Percentiles rank a stretch among this genome's conserved stretches.
Conservation (phyloP, 2,329 filamentous ascomycete species). For the Xylariaceae sp. region DNA sequence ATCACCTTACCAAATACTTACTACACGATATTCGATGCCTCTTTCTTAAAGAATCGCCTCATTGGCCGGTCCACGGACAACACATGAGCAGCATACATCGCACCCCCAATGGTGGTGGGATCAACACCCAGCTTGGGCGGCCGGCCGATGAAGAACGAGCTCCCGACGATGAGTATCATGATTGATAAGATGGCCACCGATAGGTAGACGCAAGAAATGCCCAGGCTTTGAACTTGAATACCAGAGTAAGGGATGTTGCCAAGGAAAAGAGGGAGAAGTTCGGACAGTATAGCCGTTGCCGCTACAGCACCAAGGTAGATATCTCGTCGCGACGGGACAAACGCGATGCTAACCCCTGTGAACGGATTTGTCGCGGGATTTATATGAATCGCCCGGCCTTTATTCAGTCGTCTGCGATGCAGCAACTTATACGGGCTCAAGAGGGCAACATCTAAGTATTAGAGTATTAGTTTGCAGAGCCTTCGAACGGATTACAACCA, state of each 20-base stretch:
- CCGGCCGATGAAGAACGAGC: conserved; percentile 41
- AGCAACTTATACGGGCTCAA: conserved; percentile 44
- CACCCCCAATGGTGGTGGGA: conserved; percentile 44
- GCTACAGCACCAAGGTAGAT: conserved; percentile 40
- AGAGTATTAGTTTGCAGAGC: conserved; percentile 2
- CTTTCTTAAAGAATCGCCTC: conserved; percentile 4
- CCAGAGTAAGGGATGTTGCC: conserved; percentile 47
- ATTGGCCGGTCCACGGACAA: conserved; percentile 1
- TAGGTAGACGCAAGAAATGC: conserved; percentile 40
- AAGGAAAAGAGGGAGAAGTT: conserved; percentile 48
- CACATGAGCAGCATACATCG: conserved; percentile 37
- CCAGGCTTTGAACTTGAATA: conserved; percentile 38
- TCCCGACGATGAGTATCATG: conserved; percentile 41
- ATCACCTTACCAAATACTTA: neutral
- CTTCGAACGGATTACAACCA: neutral
- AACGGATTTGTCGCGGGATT: conserved; percentile 44
- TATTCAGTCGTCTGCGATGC: conserved; percentile 34
- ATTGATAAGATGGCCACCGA: conserved; percentile 38
- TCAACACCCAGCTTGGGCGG: conserved; percentile 44
- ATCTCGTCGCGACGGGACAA: conserved; percentile 34
- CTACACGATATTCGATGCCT: neutral
- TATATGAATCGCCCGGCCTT: conserved; percentile 38
- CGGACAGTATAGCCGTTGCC: conserved; percentile 42
- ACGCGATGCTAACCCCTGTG: conserved; percentile 40
- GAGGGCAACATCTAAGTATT: conserved; percentile 40